Conservation (phyloP, 2,329 filamentous ascomycete species). For the Venturia aucupariae region DNA sequence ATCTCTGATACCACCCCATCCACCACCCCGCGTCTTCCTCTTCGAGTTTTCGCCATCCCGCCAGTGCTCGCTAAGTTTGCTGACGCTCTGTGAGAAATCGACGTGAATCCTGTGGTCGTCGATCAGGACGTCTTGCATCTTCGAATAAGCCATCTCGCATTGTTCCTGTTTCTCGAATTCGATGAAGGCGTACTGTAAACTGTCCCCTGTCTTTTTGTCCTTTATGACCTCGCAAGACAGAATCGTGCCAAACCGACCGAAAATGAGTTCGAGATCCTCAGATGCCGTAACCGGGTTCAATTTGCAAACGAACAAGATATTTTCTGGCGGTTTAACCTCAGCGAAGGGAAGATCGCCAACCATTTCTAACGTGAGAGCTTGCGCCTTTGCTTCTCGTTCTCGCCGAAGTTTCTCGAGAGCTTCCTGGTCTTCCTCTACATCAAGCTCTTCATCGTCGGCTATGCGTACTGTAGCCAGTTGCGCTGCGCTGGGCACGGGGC, state of each 20-base stretch:
- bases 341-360: constrained; percentile 96
- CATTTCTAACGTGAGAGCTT: constrained; percentile 93
- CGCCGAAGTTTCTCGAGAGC: constrained; percentile 68
- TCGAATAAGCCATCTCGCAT: constrained; percentile 93
- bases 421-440: constrained; percentile 72
- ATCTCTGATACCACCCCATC: constrained; percentile 82
- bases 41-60: constrained; percentile 76
- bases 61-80: constrained; percentile 82
- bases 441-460: constrained; percentile 74
- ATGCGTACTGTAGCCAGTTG: constrained; percentile 90
- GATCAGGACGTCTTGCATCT: constrained; percentile 96
- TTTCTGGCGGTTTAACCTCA: constrained; percentile 94
- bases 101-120: constrained; percentile 97
- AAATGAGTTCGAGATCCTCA: constrained; percentile 89
- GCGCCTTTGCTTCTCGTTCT: constrained; percentile 84
- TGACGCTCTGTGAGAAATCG: constrained; percentile 92
- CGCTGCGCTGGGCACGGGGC: constrained; percentile 70
- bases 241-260: constrained; percentile 92
- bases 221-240: constrained; percentile 92
- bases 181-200: constrained; percentile 94
- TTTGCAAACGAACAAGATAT: constrained; percentile 97
- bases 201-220: constrained; percentile 88
- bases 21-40: constrained; percentile 56
- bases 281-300: constrained; percentile 94
- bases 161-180: constrained; percentile 89